Evolutionary conservation across 495 filamentous ascomycete species (phyloP), one percentile per base, ranked within the genome.

Genomic region (Tuber magnatum): DNA sequence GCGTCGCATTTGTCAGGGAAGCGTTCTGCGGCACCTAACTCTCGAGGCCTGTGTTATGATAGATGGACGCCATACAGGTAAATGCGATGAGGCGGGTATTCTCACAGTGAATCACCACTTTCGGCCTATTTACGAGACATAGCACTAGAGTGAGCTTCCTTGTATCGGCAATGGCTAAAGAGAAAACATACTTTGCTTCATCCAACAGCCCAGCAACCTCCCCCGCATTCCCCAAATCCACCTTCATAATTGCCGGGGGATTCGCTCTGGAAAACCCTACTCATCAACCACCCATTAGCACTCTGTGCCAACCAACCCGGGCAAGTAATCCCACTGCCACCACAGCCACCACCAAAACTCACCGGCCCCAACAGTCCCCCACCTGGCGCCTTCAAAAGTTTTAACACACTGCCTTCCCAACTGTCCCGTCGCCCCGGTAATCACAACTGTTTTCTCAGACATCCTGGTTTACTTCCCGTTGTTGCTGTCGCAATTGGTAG

Each of bases 391-490:
- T 76, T 91, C 86, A 83, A 97, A 97, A 28, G 87, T 90, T 74
- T 89, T 91, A 76, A 91, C 87, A 40, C 73, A 76, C 83, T 96
- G 89, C 28, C 94, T 89, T 44, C 94, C 94, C 12, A 97, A 87
- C 3, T 95, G 86, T 68, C 94, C 94, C 51, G 89, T 94, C 65
- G 92, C 94, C 48, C 94, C 94, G 40, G 94, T 97, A 70, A 97
- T 85, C 35, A 97, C 86, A 51, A 87, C 93, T 48, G 87, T 91
- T 75, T 86, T 88, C 72, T 79, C 41, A 42, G 77, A 86, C 83
- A 89, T 91, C 90, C 68, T 69, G 71, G 18, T 68, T 51, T 65
- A 35, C 68, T 24, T 43, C 56, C 14, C 28, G 56, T 35, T 18
- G 56, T 18, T 35, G 28, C 56, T 65, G 18, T 65, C 56, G 56